Conservation (phyloP, 2,329 filamentous ascomycete genomes). For the Aspergillus pseudonomiae region DNA sequence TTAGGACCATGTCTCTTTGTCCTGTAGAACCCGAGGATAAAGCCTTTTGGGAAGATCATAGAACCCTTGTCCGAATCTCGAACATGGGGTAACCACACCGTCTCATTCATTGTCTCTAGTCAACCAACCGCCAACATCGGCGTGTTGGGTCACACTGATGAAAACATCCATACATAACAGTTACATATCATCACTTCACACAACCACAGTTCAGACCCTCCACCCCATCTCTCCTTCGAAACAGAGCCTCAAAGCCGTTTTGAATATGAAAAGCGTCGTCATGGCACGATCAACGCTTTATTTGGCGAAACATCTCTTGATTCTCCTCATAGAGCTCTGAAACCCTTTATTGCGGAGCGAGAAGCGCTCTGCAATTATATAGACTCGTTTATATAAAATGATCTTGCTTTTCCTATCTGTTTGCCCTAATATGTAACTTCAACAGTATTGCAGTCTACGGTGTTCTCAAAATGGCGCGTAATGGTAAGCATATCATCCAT, state of each 20-base stretch:
- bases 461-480: background rate
- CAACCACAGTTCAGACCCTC: background rate
- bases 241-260: background rate
- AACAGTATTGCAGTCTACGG: background rate
- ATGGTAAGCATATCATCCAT: background rate
- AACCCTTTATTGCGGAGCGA: background rate
- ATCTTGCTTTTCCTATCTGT: background rate
- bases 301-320: background rate
- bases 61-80: background rate
- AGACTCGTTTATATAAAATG: background rate
- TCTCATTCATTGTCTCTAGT: background rate
- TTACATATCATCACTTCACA: background rate
- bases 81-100: background rate
- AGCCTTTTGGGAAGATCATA: background rate
- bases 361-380: background rate
- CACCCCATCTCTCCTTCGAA: background rate
- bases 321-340: background rate
- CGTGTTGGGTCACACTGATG: no score
- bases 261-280: background rate
- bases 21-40: background rate
- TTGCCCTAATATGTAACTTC: background rate
- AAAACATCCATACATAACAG: no score
- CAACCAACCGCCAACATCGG: background rate
- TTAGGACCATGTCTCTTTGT: background rate
- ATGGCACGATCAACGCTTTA: background rate